Percentiles rank a stretch among this genome's conserved stretches.
Evolutionary conservation across 2,329 filamentous ascomycete genomes (phyloP).

Genomic region (Pestalotiopsis sp.): DNA sequence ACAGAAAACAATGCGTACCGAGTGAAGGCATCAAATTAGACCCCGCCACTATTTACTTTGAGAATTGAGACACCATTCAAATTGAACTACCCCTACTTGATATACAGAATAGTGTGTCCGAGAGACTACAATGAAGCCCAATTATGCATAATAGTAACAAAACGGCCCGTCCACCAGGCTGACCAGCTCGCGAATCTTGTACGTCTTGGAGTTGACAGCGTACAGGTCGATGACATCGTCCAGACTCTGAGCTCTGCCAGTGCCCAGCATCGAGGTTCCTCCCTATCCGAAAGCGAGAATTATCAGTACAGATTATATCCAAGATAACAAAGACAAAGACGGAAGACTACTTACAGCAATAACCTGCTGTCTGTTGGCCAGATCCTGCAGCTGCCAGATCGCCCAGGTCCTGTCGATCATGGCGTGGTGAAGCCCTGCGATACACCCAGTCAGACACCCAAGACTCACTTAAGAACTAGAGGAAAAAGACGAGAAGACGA

Average conservation of each 20-base stretch:
- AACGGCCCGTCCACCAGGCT: constrained; percentile 30
- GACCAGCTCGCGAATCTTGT: constrained; percentile 27
- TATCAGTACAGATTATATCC: not conserved
- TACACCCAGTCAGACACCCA: not conserved
- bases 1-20: too few relatives aligned
- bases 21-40: too few relatives aligned
- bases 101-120: not conserved
- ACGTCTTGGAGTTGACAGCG: constrained; percentile 16
- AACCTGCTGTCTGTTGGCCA: constrained; percentile 4
- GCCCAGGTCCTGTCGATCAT: constrained; percentile 10
- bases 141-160: constrained; percentile 31
- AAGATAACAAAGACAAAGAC: too few relatives aligned
- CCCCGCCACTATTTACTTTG: too few relatives aligned
- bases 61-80: too few relatives aligned
- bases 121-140: not conserved
- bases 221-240: constrained; percentile 19
- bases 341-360: not conserved
- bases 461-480: not conserved
- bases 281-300: not conserved
- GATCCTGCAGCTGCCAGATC: constrained; percentile 12
- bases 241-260: constrained; percentile 13
- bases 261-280: constrained; percentile 13
- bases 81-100: not conserved
- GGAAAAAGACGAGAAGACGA: not conserved
- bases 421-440: constrained; percentile 8